A percentile compares a stretch with the other conserved stretches of the same genome.
phyloP scores from a whole-genome alignment of 805 yeast genomes.

The Kazachstania taianensis region DNA sequence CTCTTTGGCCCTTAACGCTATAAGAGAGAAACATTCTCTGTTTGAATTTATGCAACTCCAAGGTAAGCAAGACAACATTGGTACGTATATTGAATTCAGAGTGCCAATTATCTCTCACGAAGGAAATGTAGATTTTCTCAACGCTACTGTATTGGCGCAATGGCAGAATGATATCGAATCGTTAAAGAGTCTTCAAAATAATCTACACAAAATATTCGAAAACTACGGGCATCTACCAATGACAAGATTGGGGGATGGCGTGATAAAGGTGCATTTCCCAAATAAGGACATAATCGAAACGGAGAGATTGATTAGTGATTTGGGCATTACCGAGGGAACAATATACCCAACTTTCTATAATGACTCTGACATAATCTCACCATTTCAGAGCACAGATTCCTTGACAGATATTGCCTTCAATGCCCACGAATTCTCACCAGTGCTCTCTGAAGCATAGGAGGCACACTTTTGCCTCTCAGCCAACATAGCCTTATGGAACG shows the following conservation, averaged over 20 bases:
- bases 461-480: no score
- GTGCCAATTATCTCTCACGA: slow-evolving; percentile 29
- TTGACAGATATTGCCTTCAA: neutral
- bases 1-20: no score
- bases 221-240: slow-evolving; percentile 58
- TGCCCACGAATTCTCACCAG: slow-evolving; percentile 12
- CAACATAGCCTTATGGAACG: no score
- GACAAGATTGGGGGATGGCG: slow-evolving; percentile 32
- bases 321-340: slow-evolving; percentile 48
- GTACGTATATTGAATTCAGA: slow-evolving; percentile 50
- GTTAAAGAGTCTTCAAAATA: neutral
- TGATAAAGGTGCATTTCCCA: slow-evolving; percentile 55
- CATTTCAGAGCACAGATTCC: neutral
- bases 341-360: slow-evolving; percentile 25
- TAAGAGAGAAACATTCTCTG: neutral
- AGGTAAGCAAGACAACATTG: no score
- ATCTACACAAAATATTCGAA: slow-evolving; percentile 36
- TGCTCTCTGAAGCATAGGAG: slow-evolving; percentile 6
- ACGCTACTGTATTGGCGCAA: neutral
- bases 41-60: slow-evolving; percentile 30
- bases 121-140: neutral
- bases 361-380: neutral
- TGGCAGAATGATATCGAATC: slow-evolving; percentile 6
- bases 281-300: slow-evolving; percentile 53
- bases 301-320: slow-evolving; percentile 46